These are phyloP conservation scores for Solanum phureja DNA, from an alignment of 257 asterid species.

Conservation along the genomic window DNA sequence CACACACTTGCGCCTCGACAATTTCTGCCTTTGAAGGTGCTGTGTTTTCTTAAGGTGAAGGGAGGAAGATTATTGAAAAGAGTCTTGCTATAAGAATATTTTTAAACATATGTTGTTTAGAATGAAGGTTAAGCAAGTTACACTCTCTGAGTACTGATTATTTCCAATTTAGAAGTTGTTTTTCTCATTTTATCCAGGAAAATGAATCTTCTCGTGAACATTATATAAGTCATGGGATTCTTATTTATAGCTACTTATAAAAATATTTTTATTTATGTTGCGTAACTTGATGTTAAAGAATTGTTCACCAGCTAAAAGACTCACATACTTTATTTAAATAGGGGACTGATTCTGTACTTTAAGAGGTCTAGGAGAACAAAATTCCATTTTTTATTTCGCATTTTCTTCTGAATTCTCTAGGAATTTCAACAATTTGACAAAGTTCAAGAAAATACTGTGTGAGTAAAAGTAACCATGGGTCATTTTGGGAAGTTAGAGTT, in stretches of 20 bases:
- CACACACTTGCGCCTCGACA: not conserved
- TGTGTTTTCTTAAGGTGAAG: not conserved
- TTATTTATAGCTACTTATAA: not conserved
- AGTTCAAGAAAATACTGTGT: not conserved
- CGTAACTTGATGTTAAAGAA: not conserved
- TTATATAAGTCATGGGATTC: not conserved
- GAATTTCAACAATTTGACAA: not conserved
- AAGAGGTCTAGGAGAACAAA: not conserved
- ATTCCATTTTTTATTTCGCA: not conserved
- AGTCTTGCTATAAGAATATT: not conserved
- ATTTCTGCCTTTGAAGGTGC: not conserved
- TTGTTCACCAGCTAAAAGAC: not conserved
- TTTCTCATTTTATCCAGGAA: not conserved
- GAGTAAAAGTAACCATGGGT: not conserved
- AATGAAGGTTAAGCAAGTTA: not conserved
- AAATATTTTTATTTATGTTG: not conserved
- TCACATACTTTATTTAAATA: not conserved
- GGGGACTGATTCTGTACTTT: not conserved
- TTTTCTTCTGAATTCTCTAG: not conserved
- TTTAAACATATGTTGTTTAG: not conserved
- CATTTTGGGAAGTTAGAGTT: not conserved
- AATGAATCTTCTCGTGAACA: not conserved
- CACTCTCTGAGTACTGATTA: not conserved
- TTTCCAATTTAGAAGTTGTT: not conserved
- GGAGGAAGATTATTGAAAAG: not conserved